Evolutionary conservation across 768 basidiomycete species (phyloP), one percentile per base, ranked within the genome.

Genomic region (Tylopilus felleus): DNA sequence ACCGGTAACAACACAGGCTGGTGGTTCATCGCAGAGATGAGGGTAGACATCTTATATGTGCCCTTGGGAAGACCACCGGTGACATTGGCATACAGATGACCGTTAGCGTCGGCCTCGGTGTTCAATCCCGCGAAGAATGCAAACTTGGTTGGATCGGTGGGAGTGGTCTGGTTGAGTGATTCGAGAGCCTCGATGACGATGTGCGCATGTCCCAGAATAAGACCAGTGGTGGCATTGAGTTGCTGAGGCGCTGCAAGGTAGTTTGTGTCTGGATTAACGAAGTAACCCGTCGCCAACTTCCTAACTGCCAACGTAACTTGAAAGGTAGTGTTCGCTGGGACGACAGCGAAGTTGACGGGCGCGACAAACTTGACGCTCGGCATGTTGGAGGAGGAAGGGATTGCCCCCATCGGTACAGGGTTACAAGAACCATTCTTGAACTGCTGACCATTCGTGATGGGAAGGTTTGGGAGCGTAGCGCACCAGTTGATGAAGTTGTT

Each of bases 401-500:
- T 79, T 47, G 76, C 64, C 47, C 86, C 86, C 76, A 85, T 81
- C 0, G 81, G 80, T 16, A 80, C 74, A 31, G 80, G 77, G 67
- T 86, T 85, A 66, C 84, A 84, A 22, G 81, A 82, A 8, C 80
- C 80, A 8, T 62, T 65, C 54, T 61, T 68, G 63, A 80, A 64
- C 61, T 82, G 84, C 59, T 74, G 49, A n/a, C 85, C 84, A 60
- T 84, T 80, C 41, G 86, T 87, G 54, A 86, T 73, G 4, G 84
- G 78, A 46, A 78, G 66, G 48, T 75, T 60, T 4, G 76, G 64
- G 4, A 75, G 62, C 16, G 77, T 79, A 8, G 73, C 67, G 60
- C 86, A 86, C 66, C 74, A 84, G 72, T 86, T 85, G 71, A 86
- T 86, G 67, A 85, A 90, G 75, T 89, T 89, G 73, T 89, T 85